Evolutionary conservation across 2,329 filamentous ascomycete genomes (phyloP), one percentile per base, ranked within the genome.

Genomic region (Cryoendolithus antarcticus): DNA sequence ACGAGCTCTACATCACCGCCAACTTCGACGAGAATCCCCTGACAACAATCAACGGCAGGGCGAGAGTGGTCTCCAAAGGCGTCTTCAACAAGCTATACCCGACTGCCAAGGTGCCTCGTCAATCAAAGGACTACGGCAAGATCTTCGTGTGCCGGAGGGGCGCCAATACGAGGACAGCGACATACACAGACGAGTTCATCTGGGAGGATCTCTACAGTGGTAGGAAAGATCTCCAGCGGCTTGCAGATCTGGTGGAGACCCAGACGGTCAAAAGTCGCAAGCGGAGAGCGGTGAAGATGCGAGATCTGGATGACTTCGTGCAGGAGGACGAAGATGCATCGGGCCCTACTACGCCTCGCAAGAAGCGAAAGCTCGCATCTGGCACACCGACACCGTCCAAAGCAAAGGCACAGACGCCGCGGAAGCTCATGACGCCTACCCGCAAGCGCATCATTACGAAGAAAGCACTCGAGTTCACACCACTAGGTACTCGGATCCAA

Each of bases 381-480:
- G 56, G 52, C 1, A 67, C 65, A 11, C 63, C 66, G 11, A 66
- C 64, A 9, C 51, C 54, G 11, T 66, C 65, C 9, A 60, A 57
- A 35, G 59, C 56, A 42, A 67, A 66, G 42, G 61, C 63, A 45
- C 62, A 62, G 13, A 65, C 64, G 4, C 62, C 67, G n/a, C 64
- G 64, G 38, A 72, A 71, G 46, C 69, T 79, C 41, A 64, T 67
- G 3, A 82, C 77, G 0, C 77, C 77, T 11, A 75, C 73, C 21
- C 72, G 81, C 49, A 82, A 78, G 53, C 70, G 77, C 44, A 77
- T 86, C 30, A 63, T 83, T 30, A 66, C 89, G 32, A 93, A 93
- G 58, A 94, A 88, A 54, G 82, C 85, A 4, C 74, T 98, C 29
- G 88, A 95, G 55, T 96, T 96, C 54, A 98, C 91, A 0, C 91